These are phyloP conservation scores for Emergomyces orientalis DNA, from an alignment of 2,329 filamentous ascomycete genomes.

Conservation along the genomic window DNA sequence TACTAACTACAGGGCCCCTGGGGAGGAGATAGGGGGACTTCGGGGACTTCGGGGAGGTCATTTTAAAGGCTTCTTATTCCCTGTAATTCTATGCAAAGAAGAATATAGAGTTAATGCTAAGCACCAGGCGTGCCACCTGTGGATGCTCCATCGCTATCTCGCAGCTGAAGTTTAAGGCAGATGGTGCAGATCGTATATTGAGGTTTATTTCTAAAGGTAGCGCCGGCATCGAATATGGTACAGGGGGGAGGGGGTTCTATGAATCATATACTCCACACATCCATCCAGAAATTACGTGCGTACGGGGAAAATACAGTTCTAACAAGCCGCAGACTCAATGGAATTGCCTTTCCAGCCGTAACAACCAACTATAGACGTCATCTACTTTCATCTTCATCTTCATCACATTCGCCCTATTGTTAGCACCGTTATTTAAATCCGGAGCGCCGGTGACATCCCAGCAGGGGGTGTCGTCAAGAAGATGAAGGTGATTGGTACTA, in stretches of 20 bases:
- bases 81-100: neutral
- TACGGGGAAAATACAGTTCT: neutral
- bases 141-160: neutral
- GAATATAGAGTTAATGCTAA: neutral
- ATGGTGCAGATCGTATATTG: neutral
- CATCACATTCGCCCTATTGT: neutral
- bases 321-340: conserved; percentile 18
- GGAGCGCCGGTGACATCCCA: conserved; percentile 11
- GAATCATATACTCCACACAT: neutral
- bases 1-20: neutral
- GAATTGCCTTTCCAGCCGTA: conserved; percentile 31
- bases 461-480: conserved; percentile 20
- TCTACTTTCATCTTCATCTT: conserved; percentile 25
- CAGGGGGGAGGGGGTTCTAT: neutral
- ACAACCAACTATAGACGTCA: conserved; percentile 30
- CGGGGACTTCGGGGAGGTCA: neutral
- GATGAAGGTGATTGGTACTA: conserved; percentile 8
- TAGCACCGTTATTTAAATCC: conserved; percentile 8
- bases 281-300: neutral
- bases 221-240: neutral
- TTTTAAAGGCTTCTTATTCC: neutral
- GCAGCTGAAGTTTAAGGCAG: neutral
- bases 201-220: neutral
- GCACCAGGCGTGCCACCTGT: neutral
- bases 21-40: neutral